Percentiles rank a stretch among this genome's conserved stretches.
Evolutionary conservation across 2,329 filamentous ascomycete genomes (phyloP).

Genomic region (Hypoxylon sp.): DNA sequence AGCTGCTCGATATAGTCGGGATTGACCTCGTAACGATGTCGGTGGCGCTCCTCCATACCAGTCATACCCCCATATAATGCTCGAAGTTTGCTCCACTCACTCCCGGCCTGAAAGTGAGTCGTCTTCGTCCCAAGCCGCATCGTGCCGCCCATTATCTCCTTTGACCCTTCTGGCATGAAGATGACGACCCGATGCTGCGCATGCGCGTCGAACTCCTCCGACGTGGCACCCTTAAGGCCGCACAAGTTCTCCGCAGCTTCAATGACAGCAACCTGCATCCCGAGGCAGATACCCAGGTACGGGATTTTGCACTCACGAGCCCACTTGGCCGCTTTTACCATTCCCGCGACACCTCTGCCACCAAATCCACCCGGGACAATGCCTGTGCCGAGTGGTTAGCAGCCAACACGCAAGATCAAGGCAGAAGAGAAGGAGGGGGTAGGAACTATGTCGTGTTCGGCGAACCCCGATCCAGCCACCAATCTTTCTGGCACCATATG

Average conservation of each 20-base stretch:
- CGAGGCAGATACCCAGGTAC: conserved; percentile 89
- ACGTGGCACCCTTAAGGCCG: conserved; percentile 64
- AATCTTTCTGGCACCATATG: neutral
- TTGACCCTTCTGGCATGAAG: conserved; percentile 82
- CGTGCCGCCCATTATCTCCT: conserved; percentile 77
- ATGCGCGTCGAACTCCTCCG: conserved; percentile 62
- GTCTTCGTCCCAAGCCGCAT: conserved; percentile 84
- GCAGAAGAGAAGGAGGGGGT: neutral
- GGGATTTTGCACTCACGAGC: conserved; percentile 82
- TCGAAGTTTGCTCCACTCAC: conserved; percentile 80
- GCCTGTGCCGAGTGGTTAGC: conserved; percentile 12
- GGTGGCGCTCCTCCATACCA: conserved; percentile 75
- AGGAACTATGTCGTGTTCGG: neutral
- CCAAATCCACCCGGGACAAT: conserved; percentile 72
- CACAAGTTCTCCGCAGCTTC: conserved; percentile 83
- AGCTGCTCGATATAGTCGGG: conserved; percentile 76
- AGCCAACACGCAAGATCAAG: neutral
- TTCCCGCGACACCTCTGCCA: conserved; percentile 80
- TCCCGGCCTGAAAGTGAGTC: conserved; percentile 76
- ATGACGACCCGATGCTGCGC: conserved; percentile 78
- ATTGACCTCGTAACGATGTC: conserved; percentile 92
- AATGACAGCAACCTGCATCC: conserved; percentile 92
- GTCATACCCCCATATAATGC: conserved; percentile 71
- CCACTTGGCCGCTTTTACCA: conserved; percentile 88
- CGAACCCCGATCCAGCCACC: neutral